Evolutionary conservation across 768 basidiomycete genomes (phyloP).

Genomic region (Crassisporium funariophilum): DNA sequence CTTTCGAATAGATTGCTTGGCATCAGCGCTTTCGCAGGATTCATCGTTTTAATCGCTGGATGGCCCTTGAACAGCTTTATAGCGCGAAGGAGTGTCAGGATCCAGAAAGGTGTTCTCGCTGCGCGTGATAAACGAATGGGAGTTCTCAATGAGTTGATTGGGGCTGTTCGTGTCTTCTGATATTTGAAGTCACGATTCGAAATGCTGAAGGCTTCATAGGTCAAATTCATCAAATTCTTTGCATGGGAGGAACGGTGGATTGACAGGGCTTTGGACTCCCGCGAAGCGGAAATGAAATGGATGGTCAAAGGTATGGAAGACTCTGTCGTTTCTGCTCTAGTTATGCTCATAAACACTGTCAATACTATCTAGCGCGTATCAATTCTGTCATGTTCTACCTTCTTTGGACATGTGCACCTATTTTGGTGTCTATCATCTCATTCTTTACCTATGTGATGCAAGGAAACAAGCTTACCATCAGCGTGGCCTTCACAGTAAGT

Average conservation of each 20-base stretch:
- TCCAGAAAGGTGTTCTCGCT: conserved; percentile 58
- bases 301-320: conserved; percentile 60
- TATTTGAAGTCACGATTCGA: background rate
- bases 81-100: conserved; percentile 58
- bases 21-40: conserved; percentile 74
- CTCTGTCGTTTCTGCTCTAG: too few relatives aligned
- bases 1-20: conserved; percentile 53
- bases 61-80: conserved; percentile 75
- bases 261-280: conserved; percentile 58
- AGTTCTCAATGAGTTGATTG: conserved; percentile 76
- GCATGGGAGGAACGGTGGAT: conserved; percentile 84
- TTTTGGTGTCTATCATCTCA: conserved; percentile 77
- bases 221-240: conserved; percentile 84
- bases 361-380: conserved; percentile 50
- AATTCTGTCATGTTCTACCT: conserved; percentile 73
- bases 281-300: conserved; percentile 75
- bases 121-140: conserved; percentile 79
- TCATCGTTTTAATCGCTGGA: conserved; percentile 63
- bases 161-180: conserved; percentile 44
- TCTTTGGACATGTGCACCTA: conserved; percentile 77
- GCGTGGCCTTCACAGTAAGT: conserved; percentile 78
- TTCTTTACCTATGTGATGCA: conserved; percentile 75
- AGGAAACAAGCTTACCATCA: conserved; percentile 74
- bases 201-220: conserved; percentile 28
- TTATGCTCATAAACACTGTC: too few relatives aligned